Conservation (phyloP, 2,329 filamentous ascomycete species). For the Mariannaea elegans region DNA sequence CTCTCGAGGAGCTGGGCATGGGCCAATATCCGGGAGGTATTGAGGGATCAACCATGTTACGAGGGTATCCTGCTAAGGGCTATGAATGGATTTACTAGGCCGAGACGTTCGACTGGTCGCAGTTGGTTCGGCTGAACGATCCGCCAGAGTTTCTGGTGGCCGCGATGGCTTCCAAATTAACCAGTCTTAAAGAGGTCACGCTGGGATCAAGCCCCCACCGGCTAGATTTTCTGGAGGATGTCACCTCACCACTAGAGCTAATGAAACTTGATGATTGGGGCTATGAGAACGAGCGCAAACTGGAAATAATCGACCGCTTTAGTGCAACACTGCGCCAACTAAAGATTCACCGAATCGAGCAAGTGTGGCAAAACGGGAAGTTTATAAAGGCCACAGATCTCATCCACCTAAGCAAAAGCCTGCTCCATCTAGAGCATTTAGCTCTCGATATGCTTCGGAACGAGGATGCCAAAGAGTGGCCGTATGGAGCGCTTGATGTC, state of each 20-base stretch:
- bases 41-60: background rate
- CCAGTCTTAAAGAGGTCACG: background rate
- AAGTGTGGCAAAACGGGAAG: background rate
- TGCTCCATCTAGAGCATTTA: conserved; percentile 16
- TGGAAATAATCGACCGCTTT: background rate
- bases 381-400: background rate
- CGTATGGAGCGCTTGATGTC: background rate
- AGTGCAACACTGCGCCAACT: conserved; percentile 7
- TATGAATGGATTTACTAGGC: conserved; percentile 11
- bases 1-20: conserved; percentile 14
- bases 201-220: background rate
- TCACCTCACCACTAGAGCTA: conserved; percentile 15
- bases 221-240: background rate
- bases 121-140: conserved; percentile 3
- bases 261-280: conserved; percentile 5
- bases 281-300: background rate
- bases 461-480: conserved; percentile 1
- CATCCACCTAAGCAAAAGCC: conserved; percentile 7
- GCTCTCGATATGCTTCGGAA: conserved; percentile 5
- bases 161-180: conserved; percentile 5
- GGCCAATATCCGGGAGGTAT: conserved; percentile 11
- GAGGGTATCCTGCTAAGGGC: conserved; percentile 5
- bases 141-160: background rate
- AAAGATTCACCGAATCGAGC: conserved; percentile 8
- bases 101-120: conserved; percentile 19